phyloP scores from a whole-genome alignment of 306 rosid species.

The Ammopiptanthus mongolicus region DNA sequence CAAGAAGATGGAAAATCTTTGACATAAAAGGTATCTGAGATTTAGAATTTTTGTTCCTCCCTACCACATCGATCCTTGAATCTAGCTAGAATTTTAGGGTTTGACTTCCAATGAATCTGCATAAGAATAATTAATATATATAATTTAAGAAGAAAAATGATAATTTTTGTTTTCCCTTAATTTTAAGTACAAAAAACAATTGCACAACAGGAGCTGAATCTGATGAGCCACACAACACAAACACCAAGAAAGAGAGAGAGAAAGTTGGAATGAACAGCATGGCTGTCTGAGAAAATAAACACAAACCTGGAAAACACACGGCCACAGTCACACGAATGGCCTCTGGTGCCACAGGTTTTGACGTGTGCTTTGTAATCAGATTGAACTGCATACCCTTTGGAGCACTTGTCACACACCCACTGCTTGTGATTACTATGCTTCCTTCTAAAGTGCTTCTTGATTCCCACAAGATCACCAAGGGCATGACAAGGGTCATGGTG shows the following conservation, averaged over 20 bases:
- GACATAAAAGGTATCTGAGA: neutral
- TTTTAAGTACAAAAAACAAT: constrained; percentile 20
- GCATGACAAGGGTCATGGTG: constrained; percentile 95
- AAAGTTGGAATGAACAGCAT: neutral
- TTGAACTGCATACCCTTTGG: constrained; percentile 90
- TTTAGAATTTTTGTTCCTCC: constrained; percentile 7
- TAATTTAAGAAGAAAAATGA: neutral
- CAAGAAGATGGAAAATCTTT: constrained; percentile 14
- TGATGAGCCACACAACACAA: constrained; percentile 4
- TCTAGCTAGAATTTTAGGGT: constrained; percentile 31
- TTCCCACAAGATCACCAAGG: constrained; percentile 91
- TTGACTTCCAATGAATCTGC: constrained; percentile 21
- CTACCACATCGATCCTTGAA: constrained; percentile 11
- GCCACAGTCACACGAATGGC: constrained; percentile 99
- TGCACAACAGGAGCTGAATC: constrained; percentile 19
- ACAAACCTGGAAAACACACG: constrained; percentile 94
- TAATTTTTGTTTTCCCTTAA: neutral
- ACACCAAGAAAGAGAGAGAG: neutral
- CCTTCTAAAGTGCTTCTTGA: constrained; percentile 84
- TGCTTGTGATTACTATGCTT: constrained; percentile 89
- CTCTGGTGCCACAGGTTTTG: constrained; percentile 97
- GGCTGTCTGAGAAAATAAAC: neutral
- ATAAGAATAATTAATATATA: constrained; percentile 20
- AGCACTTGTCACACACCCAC: constrained; percentile 91
- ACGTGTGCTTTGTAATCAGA: constrained; percentile 97